A percentile compares a stretch with the other conserved stretches of the same genome.
Evolutionary conservation across 495 filamentous ascomycete species (phyloP).

Genomic region (Hypoxylon perforatum): DNA sequence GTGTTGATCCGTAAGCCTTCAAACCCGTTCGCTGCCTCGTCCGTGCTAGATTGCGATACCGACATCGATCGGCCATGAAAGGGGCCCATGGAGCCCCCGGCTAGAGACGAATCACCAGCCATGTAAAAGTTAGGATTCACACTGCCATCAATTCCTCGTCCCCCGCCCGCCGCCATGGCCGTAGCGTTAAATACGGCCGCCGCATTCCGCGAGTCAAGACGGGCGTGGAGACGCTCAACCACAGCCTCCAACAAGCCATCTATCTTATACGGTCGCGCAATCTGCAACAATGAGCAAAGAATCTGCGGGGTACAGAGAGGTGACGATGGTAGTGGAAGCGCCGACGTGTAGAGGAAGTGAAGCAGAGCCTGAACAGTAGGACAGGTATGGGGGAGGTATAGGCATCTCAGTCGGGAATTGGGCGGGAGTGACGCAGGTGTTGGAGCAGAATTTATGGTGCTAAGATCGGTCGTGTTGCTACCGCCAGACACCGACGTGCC

Average conservation of each 20-base stretch:
- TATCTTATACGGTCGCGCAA: constrained; percentile 91
- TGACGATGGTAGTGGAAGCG: constrained; percentile 77
- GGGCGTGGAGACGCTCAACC: constrained; percentile 88
- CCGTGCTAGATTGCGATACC: constrained; percentile 38
- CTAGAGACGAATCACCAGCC: constrained; percentile 25
- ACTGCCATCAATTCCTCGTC: constrained; percentile 71
- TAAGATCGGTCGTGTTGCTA: constrained; percentile 48
- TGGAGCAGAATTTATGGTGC: constrained; percentile 58
- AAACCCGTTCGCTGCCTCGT: constrained; percentile 28
- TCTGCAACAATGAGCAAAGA: constrained; percentile 91
- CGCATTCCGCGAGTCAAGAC: constrained; percentile 91
- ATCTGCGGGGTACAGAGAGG: constrained; percentile 94
- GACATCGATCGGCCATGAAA: constrained; percentile 35
- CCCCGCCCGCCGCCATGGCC: constrained; percentile 96
- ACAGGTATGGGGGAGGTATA: constrained; percentile 93
- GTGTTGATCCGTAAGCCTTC: constrained; percentile 55
- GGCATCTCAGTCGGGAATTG: constrained; percentile 78
- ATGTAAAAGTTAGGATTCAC: constrained; percentile 62
- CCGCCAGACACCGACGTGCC: constrained; percentile 47
- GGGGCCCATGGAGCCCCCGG: constrained; percentile 25
- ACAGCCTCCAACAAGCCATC: constrained; percentile 92
- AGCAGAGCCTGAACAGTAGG: constrained; percentile 88
- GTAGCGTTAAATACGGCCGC: constrained; percentile 98
- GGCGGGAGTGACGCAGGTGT: constrained; percentile 69
- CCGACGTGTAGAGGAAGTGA: constrained; percentile 92